Evolutionary conservation across 1,139 yeast genomes (phyloP).

Genomic region (Pichia sp.): DNA sequence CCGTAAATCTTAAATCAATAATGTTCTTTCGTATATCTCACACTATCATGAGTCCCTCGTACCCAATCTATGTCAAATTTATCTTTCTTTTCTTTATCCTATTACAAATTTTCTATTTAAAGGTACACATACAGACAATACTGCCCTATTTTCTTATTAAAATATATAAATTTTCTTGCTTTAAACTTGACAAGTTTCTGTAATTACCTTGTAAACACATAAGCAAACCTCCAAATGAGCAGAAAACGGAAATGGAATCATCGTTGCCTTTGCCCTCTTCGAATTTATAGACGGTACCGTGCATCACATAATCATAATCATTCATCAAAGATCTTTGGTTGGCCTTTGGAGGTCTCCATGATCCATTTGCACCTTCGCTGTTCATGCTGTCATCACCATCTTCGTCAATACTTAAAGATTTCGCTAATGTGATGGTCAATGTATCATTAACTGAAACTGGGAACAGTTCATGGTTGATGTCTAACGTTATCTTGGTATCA

Average conservation of each 20-base stretch:
- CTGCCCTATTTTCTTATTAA: conserved; percentile 57
- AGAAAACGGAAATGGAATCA: conserved; percentile 75
- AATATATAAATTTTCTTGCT: conserved; percentile 90
- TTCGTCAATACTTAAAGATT: conserved; percentile 58
- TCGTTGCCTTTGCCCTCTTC: conserved; percentile 56
- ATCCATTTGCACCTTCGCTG: conserved; percentile 46
- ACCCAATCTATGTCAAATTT: no score
- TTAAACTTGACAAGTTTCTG: conserved; percentile 77
- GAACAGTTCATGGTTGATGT: conserved; percentile 86
- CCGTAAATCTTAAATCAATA: no score
- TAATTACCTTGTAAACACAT: conserved; percentile 94
- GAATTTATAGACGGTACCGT: conserved; percentile 95
- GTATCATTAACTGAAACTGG: conserved; percentile 76
- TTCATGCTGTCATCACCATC: conserved; percentile 30
- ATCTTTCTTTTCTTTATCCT: no score
- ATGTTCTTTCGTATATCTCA: no score
- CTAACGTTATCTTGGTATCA: conserved; percentile 81
- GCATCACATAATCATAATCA: conserved; percentile 97
- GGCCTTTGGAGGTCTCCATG: conserved; percentile 89
- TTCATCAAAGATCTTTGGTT: conserved; percentile 86
- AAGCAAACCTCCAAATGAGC: conserved; percentile 92
- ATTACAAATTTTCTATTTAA: not conserved
- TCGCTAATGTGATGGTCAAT: conserved; percentile 82
- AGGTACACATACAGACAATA: not conserved
- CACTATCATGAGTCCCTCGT: no score